Percentiles rank a stretch among this genome's conserved stretches.
Conservation (phyloP, 805 yeast species). For the Tetrapisispora taiwanensis region DNA sequence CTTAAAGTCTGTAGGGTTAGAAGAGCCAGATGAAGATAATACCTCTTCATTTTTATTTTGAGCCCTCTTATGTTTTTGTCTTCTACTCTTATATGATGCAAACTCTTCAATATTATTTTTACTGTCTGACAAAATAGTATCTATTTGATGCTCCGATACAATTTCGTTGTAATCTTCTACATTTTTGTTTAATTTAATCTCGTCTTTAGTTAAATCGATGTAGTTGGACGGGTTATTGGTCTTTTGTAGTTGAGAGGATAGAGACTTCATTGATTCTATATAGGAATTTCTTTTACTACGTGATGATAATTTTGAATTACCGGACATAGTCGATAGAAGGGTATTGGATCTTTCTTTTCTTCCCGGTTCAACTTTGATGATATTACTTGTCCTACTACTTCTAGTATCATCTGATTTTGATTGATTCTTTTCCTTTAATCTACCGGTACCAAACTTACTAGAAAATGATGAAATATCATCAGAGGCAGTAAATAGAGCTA, state of each 20-base stretch:
- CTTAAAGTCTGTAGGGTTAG: constrained; percentile 28
- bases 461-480: constrained; percentile 27
- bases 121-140: neutral
- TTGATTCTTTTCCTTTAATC: constrained; percentile 17
- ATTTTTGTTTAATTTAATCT: neutral
- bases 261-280: constrained; percentile 21
- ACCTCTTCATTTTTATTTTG: constrained; percentile 2
- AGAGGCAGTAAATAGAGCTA: constrained; percentile 20
- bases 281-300: constrained; percentile 8
- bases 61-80: neutral
- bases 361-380: neutral
- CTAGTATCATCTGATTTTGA: neutral
- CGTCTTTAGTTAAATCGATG: constrained; percentile 1
- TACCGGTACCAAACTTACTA: constrained; percentile 27
- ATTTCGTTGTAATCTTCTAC: neutral
- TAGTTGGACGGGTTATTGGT: neutral
- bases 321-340: neutral
- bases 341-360: neutral
- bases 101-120: neutral
- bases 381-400: neutral
- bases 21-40: constrained; percentile 20
- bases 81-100: neutral
- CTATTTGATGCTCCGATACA: neutral
- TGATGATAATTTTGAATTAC: neutral
- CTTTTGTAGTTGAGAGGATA: constrained; percentile 21